Conservation (phyloP, 176 grass and related monocot genomes). For the sorghum (Sorghum bicolor) region Sorghum_bicolor_NCBIv3 NC_012876.2:57715001-57715500, state of each 20-base stretch:
- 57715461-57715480: neutral
- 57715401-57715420: neutral
- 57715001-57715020: neutral
- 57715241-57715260: neutral
- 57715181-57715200: neutral
- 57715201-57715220: neutral
- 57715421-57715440: neutral
- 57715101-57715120: neutral
- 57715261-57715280: neutral
- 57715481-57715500: slow-evolving; percentile 19
- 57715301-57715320: neutral
- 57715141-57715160: neutral
- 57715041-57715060: neutral
- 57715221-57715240: neutral
- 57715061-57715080: neutral
- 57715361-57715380: neutral
- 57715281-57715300: neutral
- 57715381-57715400: slow-evolving; percentile 20
- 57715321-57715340: neutral
- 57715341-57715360: neutral
- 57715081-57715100: neutral
- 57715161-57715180: neutral
- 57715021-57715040: neutral
- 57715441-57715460: neutral
- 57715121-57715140: neutral